Evolutionary conservation across 2,329 filamentous ascomycete genomes (phyloP).

Genomic region (Dactylellina sp.): DNA sequence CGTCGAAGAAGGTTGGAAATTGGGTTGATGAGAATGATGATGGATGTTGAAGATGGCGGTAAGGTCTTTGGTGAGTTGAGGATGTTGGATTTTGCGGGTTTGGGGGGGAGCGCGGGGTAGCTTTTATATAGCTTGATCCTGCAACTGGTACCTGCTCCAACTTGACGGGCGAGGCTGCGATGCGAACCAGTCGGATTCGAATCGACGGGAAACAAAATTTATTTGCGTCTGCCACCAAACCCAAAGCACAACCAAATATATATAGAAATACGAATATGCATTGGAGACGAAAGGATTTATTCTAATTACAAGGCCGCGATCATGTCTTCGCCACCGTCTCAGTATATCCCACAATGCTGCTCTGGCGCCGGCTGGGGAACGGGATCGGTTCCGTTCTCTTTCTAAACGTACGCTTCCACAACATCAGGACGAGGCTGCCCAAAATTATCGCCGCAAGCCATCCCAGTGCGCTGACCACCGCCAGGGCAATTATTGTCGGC

Average conservation of each 20-base stretch:
- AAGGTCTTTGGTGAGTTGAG: constrained; percentile 8
- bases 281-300: too few species aligned
- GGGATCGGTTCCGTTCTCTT: background rate
- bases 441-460: background rate
- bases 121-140: too few species aligned
- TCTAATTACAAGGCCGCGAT: too few species aligned
- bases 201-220: too few species aligned
- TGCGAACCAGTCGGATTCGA: too few species aligned
- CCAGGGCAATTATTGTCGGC: background rate
- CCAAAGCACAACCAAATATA: too few species aligned
- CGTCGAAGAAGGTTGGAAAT: background rate
- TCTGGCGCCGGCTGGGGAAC: background rate
- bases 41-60: constrained; percentile 1
- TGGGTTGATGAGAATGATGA: background rate
- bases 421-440: background rate
- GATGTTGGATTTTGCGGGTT: constrained; percentile 40
- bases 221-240: too few species aligned
- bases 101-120: background rate
- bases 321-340: too few species aligned
- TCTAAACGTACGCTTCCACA: background rate
- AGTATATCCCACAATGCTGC: too few species aligned
- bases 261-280: too few species aligned
- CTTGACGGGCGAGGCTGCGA: too few species aligned
- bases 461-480: background rate
- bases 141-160: too few species aligned